Conservation (phyloP, 2,329 filamentous ascomycete species). For the Cytospora schulzeri region DNA sequence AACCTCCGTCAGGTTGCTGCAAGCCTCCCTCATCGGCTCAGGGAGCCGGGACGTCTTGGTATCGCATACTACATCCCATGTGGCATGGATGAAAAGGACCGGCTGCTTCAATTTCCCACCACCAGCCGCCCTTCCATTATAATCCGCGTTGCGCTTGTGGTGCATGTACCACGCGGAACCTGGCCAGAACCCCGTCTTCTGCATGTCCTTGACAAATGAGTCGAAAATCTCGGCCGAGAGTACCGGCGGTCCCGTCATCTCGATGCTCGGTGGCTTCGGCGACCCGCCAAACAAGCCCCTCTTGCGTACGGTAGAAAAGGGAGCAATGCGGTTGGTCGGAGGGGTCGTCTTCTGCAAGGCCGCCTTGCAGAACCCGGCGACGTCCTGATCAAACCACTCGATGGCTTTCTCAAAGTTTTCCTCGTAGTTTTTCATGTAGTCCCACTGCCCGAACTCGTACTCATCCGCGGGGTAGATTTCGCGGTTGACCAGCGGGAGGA, state of each 20-base stretch:
- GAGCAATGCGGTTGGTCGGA: conserved; percentile 2
- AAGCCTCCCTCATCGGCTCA: conserved; percentile 39
- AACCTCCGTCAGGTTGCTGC: conserved; percentile 43
- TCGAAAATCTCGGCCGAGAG: conserved; percentile 27
- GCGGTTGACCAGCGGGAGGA: conserved; percentile 14
- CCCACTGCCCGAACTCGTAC: conserved; percentile 14
- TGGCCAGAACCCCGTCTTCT: conserved; percentile 42
- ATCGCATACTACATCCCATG: conserved; percentile 42
- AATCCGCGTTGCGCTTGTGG: conserved; percentile 44
- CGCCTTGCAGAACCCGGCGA: not conserved
- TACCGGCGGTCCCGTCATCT: not conserved
- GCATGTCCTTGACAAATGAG: conserved; percentile 35
- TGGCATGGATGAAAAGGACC: conserved; percentile 39
- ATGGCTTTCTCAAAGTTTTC: conserved; percentile 11
- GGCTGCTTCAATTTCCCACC: conserved; percentile 42
- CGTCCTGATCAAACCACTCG: not conserved
- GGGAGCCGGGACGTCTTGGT: conserved; percentile 38
- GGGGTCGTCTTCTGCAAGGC: not conserved
- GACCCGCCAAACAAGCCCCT: conserved; percentile 28
- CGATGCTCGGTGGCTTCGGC: conserved; percentile 1
- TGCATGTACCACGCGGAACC: conserved; percentile 40
- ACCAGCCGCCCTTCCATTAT: conserved; percentile 34
- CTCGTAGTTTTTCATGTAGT: conserved; percentile 17
- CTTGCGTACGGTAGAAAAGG: conserved; percentile 20
- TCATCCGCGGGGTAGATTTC: conserved; percentile 8